Base-by-base conservation (phyloP, 352 stramenopile species). In the Phytopythium ostracodes region DNA sequence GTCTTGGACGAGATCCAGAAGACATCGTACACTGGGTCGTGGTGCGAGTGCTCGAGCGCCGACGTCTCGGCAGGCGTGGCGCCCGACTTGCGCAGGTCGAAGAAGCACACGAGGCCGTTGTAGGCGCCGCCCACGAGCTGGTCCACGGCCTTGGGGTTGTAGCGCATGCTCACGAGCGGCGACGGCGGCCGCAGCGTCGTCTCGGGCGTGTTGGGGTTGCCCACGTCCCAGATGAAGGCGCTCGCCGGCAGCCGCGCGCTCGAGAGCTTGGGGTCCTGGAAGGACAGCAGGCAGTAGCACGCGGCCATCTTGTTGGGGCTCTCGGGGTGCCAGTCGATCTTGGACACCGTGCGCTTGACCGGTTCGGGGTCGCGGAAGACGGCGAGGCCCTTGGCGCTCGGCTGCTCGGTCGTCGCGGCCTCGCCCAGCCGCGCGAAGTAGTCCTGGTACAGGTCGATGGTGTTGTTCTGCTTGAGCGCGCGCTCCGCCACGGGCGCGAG, bases 381-480 rank as follows among this genome's bases (percentile, higher is more conserved):
- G 5, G 96, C 96, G 35, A 99, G 77, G 6, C 96, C 96, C 71
- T 99, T 99, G 57, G 96, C 96, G 59, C 84, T 98, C 12, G 96
- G 96, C 67, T 98, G 96, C 67, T 99, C 94, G 11, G 88, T 97
- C 43, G 88, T 97, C 58, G 96, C 89, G 62, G 84, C 72, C 66
- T 98, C 88, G 36, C 89, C 86, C 73, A 98, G 87, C 70, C 96
- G 77, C 55, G 89, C 81, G 73, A 98, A 98, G 72, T 98, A 98
- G 68, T 97, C 91, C 71, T 99, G 89, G 69, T 99, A 99, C 56
- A 99, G 98, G 76, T 99, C 97, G 57, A 99, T 97, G 11, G 96
- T 99, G 75, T 98, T 98, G 75, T 98, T 98, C 71, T 99, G 96
- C 71, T 97, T 97, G 79, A 98, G 95, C 56, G 92, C 96, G 17